Evolutionary conservation across 768 basidiomycete species (phyloP), one percentile per base, ranked within the genome.

Genomic region (Mycena rosella): DNA sequence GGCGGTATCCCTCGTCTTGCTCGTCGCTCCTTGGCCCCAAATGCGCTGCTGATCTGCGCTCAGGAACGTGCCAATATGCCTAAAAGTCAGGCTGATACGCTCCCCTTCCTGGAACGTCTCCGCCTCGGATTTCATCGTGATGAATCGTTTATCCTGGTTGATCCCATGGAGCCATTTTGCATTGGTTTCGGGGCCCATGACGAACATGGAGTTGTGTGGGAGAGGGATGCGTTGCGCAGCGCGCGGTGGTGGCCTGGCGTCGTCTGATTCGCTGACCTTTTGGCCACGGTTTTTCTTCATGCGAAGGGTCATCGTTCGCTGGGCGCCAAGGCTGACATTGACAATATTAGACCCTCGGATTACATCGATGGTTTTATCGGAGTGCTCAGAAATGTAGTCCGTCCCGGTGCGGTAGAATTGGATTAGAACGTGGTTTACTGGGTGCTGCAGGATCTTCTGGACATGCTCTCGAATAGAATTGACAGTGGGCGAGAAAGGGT

Each of bases 311-410:
- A 95, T 94, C 20, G 85, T 80, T 36, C 93, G 87, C 76, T 91
- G 88, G 2, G 93, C 92, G 8, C 93, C 93, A 17, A 95, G 81
- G 72, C 91, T 92, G 68, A 95, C 90, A 65, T 95, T 95, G 66
- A 93, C 91, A 69, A 95, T 91, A 60, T 83, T 88, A 9, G 92
- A 91, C 34, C 88, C 90, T 17, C 84, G 87, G 5, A 90, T 87
- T 69, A 95, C 86, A 75, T 95, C 94, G 71, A 95, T 86, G 7
- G 93, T 95, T 79, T 95, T 95, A 78, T 95, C 93, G 0, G 91
- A 92, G 76, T 95, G 93, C 72, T 94, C 93, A 0, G 93, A 94
- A 68, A 95, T 95, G 78, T 90, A 92, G 77, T 95, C 94, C 30
- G 86, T 87, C 7, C 93, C 94, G 15, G 84, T 85, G 63, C 93